Percentiles rank a stretch among this genome's conserved stretches.
phyloP scores from a whole-genome alignment of 2,329 filamentous ascomycete genomes.

The Aspergillus fijiensis region DNA sequence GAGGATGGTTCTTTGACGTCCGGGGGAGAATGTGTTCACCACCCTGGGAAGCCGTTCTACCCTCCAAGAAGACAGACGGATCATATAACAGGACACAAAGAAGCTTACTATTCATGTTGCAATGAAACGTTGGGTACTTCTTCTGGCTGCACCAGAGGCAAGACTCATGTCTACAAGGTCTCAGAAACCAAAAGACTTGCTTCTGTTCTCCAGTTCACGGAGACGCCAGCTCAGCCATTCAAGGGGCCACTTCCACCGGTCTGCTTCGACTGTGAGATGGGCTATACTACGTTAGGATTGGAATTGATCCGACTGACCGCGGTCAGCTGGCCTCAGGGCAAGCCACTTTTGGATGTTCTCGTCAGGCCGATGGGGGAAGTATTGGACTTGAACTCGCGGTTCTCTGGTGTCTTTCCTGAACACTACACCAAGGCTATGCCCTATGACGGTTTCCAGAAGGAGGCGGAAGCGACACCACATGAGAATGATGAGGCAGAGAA shows the following conservation, averaged over 20 bases:
- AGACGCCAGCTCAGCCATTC: conserved; percentile 60
- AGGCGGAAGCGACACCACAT: conserved; percentile 22
- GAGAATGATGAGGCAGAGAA: conserved; percentile 26
- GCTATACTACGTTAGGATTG: conserved; percentile 82
- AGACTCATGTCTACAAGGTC: conserved; percentile 85
- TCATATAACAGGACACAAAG: conserved; percentile 55
- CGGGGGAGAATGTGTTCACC: conserved; percentile 76
- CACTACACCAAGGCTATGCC: conserved; percentile 69
- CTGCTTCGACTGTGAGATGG: conserved; percentile 96
- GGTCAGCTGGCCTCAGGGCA: conserved; percentile 78
- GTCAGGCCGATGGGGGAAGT: conserved; percentile 81
- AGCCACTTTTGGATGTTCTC: conserved; percentile 75
- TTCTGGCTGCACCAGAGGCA: conserved; percentile 68
- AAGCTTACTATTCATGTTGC: conserved; percentile 75
- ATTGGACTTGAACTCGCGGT: conserved; percentile 87
- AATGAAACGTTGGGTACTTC: conserved; percentile 70
- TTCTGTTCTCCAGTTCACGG: conserved; percentile 72
- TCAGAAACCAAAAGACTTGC: conserved; percentile 74
- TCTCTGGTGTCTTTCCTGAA: conserved; percentile 79
- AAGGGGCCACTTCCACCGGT: conserved; percentile 51
- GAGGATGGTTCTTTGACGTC: conserved; percentile 72
- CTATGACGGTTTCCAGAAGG: conserved; percentile 42
- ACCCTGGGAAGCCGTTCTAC: conserved; percentile 70
- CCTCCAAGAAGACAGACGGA: conserved; percentile 57
- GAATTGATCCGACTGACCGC: conserved; percentile 89